Conservation (phyloP, 1,284 basidiomycete species). For the Trametes versicolor region DNA sequence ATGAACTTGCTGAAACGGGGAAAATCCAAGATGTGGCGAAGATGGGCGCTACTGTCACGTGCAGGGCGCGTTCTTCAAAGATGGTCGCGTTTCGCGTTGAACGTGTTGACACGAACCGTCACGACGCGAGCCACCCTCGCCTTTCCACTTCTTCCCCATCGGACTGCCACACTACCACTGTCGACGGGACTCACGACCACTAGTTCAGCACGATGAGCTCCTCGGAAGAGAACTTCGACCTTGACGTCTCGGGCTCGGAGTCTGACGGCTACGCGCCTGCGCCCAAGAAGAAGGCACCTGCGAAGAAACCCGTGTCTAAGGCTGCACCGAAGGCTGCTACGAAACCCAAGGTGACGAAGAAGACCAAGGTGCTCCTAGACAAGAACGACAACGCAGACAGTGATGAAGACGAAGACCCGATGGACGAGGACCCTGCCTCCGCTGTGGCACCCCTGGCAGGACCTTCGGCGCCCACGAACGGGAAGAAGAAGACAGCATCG, state of each 20-base stretch:
- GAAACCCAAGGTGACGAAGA: constrained; percentile 73
- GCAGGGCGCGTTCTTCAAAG: constrained; percentile 5
- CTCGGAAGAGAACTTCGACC: constrained; percentile 75
- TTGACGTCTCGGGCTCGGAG: constrained; percentile 66
- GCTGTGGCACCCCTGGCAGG: constrained; percentile 45
- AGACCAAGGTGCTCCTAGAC: constrained; percentile 78
- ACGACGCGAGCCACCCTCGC: constrained; percentile 27
- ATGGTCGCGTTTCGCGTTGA: constrained; percentile 25
- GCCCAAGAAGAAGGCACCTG: constrained; percentile 63
- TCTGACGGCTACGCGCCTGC: constrained; percentile 72
- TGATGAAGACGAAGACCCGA: constrained; percentile 51
- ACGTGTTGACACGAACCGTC: constrained; percentile 29
- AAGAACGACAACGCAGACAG: constrained; percentile 64
- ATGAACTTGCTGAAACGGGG: background rate
- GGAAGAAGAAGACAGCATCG: constrained; percentile 87
- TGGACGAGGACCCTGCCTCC: constrained; percentile 53
- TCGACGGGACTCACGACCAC: constrained; percentile 7
- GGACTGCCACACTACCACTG: background rate
- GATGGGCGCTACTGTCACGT: constrained; percentile 23
- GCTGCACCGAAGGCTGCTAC: constrained; percentile 54
- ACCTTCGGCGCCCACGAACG: constrained; percentile 46
- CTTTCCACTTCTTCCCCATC: background rate
- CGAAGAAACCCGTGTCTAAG: constrained; percentile 49
- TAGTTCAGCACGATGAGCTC: constrained; percentile 54
- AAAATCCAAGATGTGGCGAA: background rate